Evolutionary conservation across 1,284 basidiomycete genomes (phyloP).

Genomic region (Leccinum fuscescens): DNA sequence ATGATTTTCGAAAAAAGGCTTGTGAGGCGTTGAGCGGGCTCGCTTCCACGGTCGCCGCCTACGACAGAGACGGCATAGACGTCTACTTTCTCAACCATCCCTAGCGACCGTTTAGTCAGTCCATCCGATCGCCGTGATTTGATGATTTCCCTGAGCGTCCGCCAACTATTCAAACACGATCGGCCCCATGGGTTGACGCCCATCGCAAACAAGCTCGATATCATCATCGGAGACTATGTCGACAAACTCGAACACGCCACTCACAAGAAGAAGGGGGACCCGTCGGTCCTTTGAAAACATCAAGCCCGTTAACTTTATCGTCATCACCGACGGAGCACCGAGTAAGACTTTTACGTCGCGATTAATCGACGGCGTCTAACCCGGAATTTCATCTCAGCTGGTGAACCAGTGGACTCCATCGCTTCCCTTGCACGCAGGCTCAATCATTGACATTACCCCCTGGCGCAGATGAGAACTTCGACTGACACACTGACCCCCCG

Average conservation of each 20-base stretch:
- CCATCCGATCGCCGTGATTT: neutral
- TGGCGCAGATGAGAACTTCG: constrained; percentile 45
- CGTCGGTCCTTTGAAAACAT: constrained; percentile 32
- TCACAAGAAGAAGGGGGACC: constrained; percentile 31
- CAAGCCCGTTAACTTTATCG: constrained; percentile 59
- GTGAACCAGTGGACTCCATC: constrained; percentile 52
- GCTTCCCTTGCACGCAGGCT: constrained; percentile 47
- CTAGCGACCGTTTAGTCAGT: neutral
- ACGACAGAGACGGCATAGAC: constrained; percentile 49
- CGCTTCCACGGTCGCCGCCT: constrained; percentile 38
- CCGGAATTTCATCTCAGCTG: constrained; percentile 33
- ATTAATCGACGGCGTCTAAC: neutral
- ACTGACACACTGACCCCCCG: neutral
- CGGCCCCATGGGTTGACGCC: constrained; percentile 46
- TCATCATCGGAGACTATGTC: constrained; percentile 47
- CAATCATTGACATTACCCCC: constrained; percentile 46
- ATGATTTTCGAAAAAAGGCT: constrained; percentile 1
- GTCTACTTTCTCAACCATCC: constrained; percentile 45
- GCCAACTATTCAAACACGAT: constrained; percentile 43
- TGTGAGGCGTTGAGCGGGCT: constrained; percentile 41
- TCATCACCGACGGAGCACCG: constrained; percentile 62
- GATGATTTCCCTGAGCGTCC: constrained; percentile 24
- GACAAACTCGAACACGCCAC: constrained; percentile 41
- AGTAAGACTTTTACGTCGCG: constrained; percentile 32
- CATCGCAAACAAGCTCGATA: constrained; percentile 49